Conservation (phyloP, 2,329 filamentous ascomycete species). For the Thielaviopsis ethacetica region DNA sequence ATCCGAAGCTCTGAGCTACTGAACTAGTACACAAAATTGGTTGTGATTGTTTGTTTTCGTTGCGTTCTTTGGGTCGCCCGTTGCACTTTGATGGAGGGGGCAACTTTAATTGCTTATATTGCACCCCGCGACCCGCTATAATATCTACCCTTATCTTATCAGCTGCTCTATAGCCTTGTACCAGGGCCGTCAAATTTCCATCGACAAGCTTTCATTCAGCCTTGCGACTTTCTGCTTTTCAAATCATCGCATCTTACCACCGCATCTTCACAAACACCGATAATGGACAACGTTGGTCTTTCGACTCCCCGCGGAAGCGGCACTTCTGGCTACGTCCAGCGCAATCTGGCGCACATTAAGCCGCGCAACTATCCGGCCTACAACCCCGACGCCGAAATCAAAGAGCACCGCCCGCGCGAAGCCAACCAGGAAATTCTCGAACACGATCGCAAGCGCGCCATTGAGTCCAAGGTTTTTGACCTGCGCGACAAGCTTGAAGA, state of each 20-base stretch:
- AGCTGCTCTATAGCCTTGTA: conserved; percentile 5
- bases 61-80: too few species aligned
- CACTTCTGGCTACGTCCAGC: conserved; percentile 93
- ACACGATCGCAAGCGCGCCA: conserved; percentile 77
- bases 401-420: conserved; percentile 62
- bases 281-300: conserved; percentile 70
- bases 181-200: conserved; percentile 1
- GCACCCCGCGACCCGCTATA: conserved; percentile 1
- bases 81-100: not conserved
- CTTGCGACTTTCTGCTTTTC: conserved; percentile 1
- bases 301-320: conserved; percentile 86
- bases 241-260: not conserved
- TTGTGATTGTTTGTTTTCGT: not conserved
- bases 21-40: too few species aligned
- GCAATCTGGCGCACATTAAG: conserved; percentile 76
- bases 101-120: not conserved
- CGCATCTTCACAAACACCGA: not conserved
- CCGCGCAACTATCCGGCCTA: conserved; percentile 53
- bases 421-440: conserved; percentile 88
- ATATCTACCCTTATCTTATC: conserved; percentile 8
- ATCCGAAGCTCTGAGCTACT: too few species aligned
- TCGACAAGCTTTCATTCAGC: not conserved
- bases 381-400: conserved; percentile 51
- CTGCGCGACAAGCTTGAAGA: conserved; percentile 84
- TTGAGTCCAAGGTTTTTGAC: conserved; percentile 89